phyloP scores from a whole-genome alignment of 1,284 basidiomycete species.

The Naganishia albida region DNA sequence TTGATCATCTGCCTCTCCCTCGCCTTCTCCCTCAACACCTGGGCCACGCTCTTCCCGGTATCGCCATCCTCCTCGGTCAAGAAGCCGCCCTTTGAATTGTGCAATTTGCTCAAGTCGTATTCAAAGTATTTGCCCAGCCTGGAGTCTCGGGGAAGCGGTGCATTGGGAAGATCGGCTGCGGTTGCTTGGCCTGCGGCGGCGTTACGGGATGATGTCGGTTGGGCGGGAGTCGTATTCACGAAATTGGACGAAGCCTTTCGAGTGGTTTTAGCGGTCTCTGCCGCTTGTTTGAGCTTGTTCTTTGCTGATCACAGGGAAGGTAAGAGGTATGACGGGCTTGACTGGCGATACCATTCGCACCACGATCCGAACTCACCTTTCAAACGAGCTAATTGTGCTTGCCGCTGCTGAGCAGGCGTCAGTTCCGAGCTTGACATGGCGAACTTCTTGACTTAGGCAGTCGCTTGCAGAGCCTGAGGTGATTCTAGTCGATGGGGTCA shows the following conservation, averaged over 20 bases:
- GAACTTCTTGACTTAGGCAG: neutral
- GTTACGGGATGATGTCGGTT: slow-evolving; percentile 46
- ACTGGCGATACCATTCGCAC: neutral
- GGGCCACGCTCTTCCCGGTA: slow-evolving; percentile 62
- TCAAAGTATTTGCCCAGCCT: slow-evolving; percentile 74
- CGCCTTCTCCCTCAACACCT: slow-evolving; percentile 70
- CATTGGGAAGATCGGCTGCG: slow-evolving; percentile 28
- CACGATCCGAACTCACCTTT: slow-evolving; percentile 45
- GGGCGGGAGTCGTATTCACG: slow-evolving; percentile 43
- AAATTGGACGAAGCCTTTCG: slow-evolving; percentile 31
- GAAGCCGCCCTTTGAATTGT: slow-evolving; percentile 92
- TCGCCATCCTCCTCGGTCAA: slow-evolving; percentile 59
- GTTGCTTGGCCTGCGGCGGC: slow-evolving; percentile 41
- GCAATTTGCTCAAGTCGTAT: slow-evolving; percentile 92
- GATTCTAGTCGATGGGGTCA: neutral
- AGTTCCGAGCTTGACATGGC: slow-evolving; percentile 11
- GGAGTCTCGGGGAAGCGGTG: slow-evolving; percentile 49
- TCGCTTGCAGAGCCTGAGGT: neutral
- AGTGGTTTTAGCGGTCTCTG: slow-evolving; percentile 34
- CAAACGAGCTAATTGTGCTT: slow-evolving; percentile 52
- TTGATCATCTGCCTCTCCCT: slow-evolving; percentile 67
- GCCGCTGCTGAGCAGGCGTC: slow-evolving; percentile 45
- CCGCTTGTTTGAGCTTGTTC: slow-evolving; percentile 29
- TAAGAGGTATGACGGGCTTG: neutral
- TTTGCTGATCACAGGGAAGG: slow-evolving; percentile 17